Evolutionary conservation across 805 yeast genomes (phyloP), one percentile per base, ranked within the genome.

Genomic region (Metschnikowia amazonensis): DNA sequence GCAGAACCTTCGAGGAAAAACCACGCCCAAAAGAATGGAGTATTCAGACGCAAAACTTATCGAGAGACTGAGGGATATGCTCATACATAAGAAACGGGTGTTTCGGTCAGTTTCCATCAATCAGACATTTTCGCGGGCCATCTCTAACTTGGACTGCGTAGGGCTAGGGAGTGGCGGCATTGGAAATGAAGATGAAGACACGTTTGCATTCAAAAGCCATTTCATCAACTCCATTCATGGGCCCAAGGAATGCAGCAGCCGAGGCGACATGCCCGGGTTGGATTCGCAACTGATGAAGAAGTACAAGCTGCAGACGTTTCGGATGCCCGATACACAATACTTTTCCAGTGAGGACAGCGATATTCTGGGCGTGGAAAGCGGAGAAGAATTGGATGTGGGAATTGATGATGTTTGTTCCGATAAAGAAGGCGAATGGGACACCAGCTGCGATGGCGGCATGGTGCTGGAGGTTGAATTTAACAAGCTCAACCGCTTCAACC

Each of bases 31-130:
- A 34, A 41, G 39, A 11, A 52, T 54, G 35, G 80, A 77, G 54
- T 76, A 77, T 55, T 76, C 80, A 1, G 83, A 78, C 60, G 78
- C 77, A 39, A 69, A 74, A 46, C 69, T 78, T 51, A 78, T 78
- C 23, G 69, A 70, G 51, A 69, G 63, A 49, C 79, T 80, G 23
- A 68, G 68, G 50, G 72, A 73, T 47, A 66, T 70, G 53, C 59
- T 79, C 36, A 69, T 70, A 31, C 65, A 69, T 49, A 69, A 69
- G 55, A 72, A 71, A 46, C 55, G 75, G 23, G 74, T 72, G 5
- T 61, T 72, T 43, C 56, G 76, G 37, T 62, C 69, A 10, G 76
- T 70, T 7, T 60, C 65, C 3, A 59, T 62, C 39, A 62, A 61
- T 40, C 64, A 65, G 7, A 44, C 51, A 27, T 17, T 20, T 21